Conservation (phyloP, 768 basidiomycete genomes). For the Terana coerulea region DNA sequence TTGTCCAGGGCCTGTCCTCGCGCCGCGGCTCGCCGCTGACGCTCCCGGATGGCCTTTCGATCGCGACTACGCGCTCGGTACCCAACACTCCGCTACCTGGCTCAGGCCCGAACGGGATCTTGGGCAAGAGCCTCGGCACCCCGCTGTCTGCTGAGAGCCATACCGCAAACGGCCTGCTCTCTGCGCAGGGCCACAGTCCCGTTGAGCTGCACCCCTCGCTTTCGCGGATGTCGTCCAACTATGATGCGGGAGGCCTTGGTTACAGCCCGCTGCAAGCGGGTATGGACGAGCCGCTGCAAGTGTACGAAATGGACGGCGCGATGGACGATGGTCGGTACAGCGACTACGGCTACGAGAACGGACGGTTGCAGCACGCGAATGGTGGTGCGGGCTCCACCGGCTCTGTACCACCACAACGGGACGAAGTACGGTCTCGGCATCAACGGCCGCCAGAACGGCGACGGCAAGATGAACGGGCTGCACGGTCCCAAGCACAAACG, state of each 20-base stretch:
- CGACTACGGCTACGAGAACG: constrained; percentile 53
- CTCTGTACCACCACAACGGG: constrained; percentile 72
- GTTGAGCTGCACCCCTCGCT: constrained; percentile 71
- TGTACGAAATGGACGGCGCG: constrained; percentile 44
- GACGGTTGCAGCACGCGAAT: constrained; percentile 32
- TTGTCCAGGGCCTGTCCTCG: constrained; percentile 43
- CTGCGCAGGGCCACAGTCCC: constrained; percentile 40
- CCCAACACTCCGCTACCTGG: constrained; percentile 73
- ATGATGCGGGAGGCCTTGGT: constrained; percentile 46
- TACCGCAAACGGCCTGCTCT: constrained; percentile 58
- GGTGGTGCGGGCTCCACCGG: constrained; percentile 63
- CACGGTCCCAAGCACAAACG: constrained; percentile 95
- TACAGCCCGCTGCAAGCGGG: constrained; percentile 51
- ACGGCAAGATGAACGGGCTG: constrained; percentile 83
- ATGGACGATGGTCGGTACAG: constrained; percentile 53
- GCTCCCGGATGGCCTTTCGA: constrained; percentile 54
- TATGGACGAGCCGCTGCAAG: constrained; percentile 52
- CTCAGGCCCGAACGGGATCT: constrained; percentile 38
- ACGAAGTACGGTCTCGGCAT: constrained; percentile 72
- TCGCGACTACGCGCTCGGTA: constrained; percentile 70
- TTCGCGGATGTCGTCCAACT: constrained; percentile 60
- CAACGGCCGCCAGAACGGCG: constrained; percentile 49
- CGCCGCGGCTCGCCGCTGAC: constrained; percentile 75
- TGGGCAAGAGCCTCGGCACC: constrained; percentile 60
- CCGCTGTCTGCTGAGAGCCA: constrained; percentile 62